These are phyloP conservation scores for Aspergillus chevalieri DNA, from an alignment of 2,329 filamentous ascomycete genomes.

Conservation along the genomic window DNA sequence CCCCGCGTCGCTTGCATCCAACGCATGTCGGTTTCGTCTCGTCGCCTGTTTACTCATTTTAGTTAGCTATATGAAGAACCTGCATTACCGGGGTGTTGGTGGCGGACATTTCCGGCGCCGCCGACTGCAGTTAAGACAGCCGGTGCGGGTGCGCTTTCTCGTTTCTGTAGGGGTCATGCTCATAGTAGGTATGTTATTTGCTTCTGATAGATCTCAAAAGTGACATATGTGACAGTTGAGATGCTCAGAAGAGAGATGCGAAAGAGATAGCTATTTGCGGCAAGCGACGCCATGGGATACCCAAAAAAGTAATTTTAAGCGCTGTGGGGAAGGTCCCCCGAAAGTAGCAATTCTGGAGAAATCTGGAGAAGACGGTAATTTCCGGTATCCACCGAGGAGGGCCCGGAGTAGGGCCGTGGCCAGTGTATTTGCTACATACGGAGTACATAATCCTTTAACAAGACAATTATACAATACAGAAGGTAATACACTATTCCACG, in stretches of 20 bases:
- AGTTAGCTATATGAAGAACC: not conserved
- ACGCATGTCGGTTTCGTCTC: constrained; percentile 25
- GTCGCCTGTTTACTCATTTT: constrained; percentile 15
- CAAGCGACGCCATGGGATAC: not conserved
- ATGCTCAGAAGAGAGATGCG: too few species aligned
- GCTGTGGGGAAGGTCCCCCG: not conserved
- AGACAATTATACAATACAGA: not conserved
- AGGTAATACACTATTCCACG: constrained; percentile 12
- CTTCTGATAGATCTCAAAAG: too few species aligned
- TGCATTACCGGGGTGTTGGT: not conserved
- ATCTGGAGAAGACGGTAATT: not conserved
- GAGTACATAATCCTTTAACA: too few species aligned
- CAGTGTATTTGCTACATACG: too few species aligned
- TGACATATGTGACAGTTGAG: too few species aligned
- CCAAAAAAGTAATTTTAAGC: not conserved
- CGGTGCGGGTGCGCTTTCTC: constrained; percentile 24
- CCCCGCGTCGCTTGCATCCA: constrained; percentile 24
- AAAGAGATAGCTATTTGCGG: not conserved
- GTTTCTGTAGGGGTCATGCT: constrained; percentile 6
- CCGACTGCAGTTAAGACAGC: constrained; percentile 28
- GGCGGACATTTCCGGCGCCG: constrained; percentile 26
- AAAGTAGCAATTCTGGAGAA: not conserved
- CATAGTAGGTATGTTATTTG: too few species aligned
- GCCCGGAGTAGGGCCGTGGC: too few species aligned
- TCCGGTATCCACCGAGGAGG: not conserved